Percentiles rank a stretch among this genome's conserved stretches.
Evolutionary conservation across 2,329 filamentous ascomycete genomes (phyloP).

Genomic region (Ophiostoma sp.): DNA sequence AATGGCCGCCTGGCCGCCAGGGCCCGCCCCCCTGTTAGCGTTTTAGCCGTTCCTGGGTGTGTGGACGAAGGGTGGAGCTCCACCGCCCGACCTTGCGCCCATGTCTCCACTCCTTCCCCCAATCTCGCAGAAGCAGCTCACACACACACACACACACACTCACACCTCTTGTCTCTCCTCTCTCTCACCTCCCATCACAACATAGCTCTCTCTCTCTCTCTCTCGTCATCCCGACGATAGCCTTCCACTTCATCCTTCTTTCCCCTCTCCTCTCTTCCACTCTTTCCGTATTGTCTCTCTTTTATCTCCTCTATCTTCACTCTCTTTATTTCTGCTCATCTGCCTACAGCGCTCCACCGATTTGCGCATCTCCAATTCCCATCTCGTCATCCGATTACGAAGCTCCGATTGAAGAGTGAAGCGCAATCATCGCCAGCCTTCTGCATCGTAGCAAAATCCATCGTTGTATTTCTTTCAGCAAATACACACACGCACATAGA

Average conservation of each 20-base stretch:
- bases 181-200: slow-evolving; percentile 1
- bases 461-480: neutral
- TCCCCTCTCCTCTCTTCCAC: neutral
- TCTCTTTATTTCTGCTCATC: neutral
- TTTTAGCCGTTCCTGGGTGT: slow-evolving; percentile 15
- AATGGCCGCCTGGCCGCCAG: neutral
- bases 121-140: slow-evolving; percentile 27
- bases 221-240: slow-evolving; percentile 15
- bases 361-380: neutral
- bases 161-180: too few species aligned
- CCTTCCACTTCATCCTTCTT: neutral
- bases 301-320: neutral
- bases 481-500: neutral
- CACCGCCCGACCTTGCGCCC: slow-evolving; percentile 7
- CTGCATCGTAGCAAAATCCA: neutral
- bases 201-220: neutral
- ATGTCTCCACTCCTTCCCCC: neutral
- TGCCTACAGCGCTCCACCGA: neutral
- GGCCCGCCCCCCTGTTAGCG: neutral
- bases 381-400: slow-evolving; percentile 2
- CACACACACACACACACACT: neutral
- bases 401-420: neutral
- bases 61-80: neutral
- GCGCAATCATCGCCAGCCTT: neutral
- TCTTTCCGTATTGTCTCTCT: neutral